Evolutionary conservation across 2,329 filamentous ascomycete genomes (phyloP), one percentile per base, ranked within the genome.

Genomic region (Aphanocladium album): DNA sequence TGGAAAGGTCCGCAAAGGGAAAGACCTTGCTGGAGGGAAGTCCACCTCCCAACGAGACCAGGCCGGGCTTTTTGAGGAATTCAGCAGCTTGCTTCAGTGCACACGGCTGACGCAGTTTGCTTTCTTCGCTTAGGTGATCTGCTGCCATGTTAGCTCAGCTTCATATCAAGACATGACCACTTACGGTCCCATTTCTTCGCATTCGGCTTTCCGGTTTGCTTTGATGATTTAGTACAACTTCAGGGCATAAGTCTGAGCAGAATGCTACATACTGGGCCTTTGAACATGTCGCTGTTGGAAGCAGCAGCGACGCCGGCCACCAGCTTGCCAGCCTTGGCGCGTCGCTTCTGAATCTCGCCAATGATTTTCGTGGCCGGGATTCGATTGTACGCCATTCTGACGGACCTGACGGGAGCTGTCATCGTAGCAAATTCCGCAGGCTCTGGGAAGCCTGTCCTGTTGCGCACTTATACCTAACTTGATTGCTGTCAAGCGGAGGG

Each of bases 1-100:
- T 76, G 64, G 81, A 83, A 54, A 98, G 75, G 65, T 89, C 82
- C 65, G 93, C 87, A 68, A 98, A 87, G n/a, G 95, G 95, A 70
- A 99, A 99, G 75, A 96, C 91, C 72, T 93, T 88, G 62, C 90
- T 85, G 16, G 91, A 93, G 4, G 95, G 95, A 21, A 99, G 61
- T 3, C 95, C 95, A 56, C 95, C 95, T 60, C 95, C 95, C 1
- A 99, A 86, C 1, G 92, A 96, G 70, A 99, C 95, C 62, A 97
- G 77, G 17, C 89, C 92, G 0, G 92, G 91, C 43, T 82, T 90
- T 70, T 89, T 89, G 57, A 98, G 83, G 71, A 87, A 89, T 60
- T 83, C 84, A 49, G 93, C 93, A 5, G 93, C 92, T 63, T 83
- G 81, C 75, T 98, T 98, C 63, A 98, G 79, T n/a, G 87, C 88